Percentiles rank a stretch among this genome's conserved stretches.
Evolutionary conservation across 1,139 yeast species (phyloP).

Genomic region (Ogataea hybrid): DNA sequence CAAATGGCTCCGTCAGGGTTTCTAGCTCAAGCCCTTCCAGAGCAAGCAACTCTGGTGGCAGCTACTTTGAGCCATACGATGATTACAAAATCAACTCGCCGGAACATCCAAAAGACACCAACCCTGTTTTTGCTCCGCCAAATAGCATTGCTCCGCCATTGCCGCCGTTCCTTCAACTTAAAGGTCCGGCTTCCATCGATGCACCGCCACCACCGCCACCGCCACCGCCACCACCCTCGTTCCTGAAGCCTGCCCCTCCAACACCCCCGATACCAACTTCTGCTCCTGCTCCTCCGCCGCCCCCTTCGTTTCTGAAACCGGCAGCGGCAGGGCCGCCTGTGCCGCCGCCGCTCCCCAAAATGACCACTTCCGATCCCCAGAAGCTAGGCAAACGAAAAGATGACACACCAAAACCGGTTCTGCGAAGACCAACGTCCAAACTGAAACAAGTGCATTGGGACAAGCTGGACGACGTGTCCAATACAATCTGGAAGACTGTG

Average conservation of each 20-base stretch:
- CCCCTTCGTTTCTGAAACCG: slow-evolving; percentile 4
- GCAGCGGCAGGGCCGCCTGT: slow-evolving; percentile 25
- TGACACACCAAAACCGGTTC: background rate
- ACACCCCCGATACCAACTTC: slow-evolving; percentile 12
- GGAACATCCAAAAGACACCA: background rate
- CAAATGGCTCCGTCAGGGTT: no score
- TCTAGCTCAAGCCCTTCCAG: background rate
- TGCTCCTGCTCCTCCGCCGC: slow-evolving; percentile 23
- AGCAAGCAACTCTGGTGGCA: background rate
- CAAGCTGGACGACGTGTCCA: slow-evolving; percentile 62
- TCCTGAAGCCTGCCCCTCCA: slow-evolving; percentile 17
- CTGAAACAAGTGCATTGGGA: slow-evolving; percentile 98
- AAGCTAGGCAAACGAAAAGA: background rate
- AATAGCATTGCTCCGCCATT: background rate
- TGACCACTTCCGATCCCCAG: background rate
- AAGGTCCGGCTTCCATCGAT: background rate
- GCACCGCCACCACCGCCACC: slow-evolving; percentile 29
- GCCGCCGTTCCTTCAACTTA: background rate
- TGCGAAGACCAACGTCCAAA: slow-evolving; percentile 55
- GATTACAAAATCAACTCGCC: slow-evolving; percentile 18
- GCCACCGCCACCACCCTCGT: slow-evolving; percentile 26
- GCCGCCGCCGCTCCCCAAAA: slow-evolving; percentile 10
- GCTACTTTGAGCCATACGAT: slow-evolving; percentile 31
- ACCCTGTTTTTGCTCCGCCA: background rate
- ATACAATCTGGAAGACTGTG: slow-evolving; percentile 79